Base-by-base conservation (phyloP, 1,139 yeast genomes). In the Wickerhamomyces sp. region DNA sequence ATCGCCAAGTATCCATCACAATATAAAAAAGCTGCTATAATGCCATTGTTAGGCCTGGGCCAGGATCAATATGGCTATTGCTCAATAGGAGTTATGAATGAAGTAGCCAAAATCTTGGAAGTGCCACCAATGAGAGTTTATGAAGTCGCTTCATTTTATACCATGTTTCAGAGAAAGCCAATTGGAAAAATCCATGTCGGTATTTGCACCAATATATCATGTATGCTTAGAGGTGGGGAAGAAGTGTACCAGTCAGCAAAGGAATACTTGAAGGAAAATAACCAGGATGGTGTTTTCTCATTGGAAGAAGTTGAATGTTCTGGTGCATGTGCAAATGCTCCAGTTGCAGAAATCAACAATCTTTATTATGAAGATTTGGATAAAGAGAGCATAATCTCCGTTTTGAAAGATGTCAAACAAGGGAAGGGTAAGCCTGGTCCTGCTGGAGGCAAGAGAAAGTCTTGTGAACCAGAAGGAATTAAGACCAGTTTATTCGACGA, bases 121-220 rank as follows among this genome's bases (percentile, higher is more conserved):
- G 83, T 87, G 82, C 96, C 96, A 25, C 95, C 95, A 48, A 87
- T 87, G 96, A 78, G 96, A 68, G 96, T 87, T 25, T 87, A 87
- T 63, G 96, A 87, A 63, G 96, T 87, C 45, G 96, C 96, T 31
- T 84, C 95, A 36, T 87, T 87, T 68, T 87, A 87, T 68, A 86
- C 96, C 55, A 87, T 87, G 96, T 87, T 81, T 70, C 85, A 85
- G 67, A 79, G 95, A 64, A 73, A 76, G 52, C 95, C 95, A 40
- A 80, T 87, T 76, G 95, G 96, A 48, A 85, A 86, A 60, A 84
- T 78, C 62, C 85, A 84, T 59, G 65, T 87, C 45, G 95, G 87
- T 61, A 82, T 87, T 37, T 87, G 96, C 68, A 87, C 96, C 46
- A 87, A 95, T 38, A 86, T 95, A 13, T 95, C 95, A 32, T 87